phyloP scores from a whole-genome alignment of 2,329 filamentous ascomycete genomes.

The Anthostomella pinea region DNA sequence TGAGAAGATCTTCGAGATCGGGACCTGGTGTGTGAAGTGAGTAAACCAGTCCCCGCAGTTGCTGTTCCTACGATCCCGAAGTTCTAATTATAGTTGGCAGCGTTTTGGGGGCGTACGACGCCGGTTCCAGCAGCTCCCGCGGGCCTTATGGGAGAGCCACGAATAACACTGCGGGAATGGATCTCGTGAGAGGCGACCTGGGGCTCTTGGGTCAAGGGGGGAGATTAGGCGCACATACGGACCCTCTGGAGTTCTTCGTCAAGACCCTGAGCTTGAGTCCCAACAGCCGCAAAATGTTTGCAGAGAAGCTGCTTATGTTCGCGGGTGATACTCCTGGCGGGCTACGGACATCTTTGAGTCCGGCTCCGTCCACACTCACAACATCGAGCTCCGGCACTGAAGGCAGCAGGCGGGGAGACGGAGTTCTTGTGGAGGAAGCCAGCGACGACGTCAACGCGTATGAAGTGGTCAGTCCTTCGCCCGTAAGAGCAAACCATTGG shows the following conservation, averaged over 20 bases:
- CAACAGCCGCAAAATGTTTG: constrained; percentile 42
- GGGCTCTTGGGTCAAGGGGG: constrained; percentile 30
- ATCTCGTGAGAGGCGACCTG: constrained; percentile 31
- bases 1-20: constrained; percentile 49
- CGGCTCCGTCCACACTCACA: constrained; percentile 19
- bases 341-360: constrained; percentile 34
- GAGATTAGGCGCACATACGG: constrained; percentile 32
- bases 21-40: constrained; percentile 39
- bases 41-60: background rate
- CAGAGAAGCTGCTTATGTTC: constrained; percentile 41
- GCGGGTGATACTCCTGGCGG: constrained; percentile 39
- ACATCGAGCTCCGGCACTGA: constrained; percentile 3
- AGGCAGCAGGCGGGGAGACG: background rate
- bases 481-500: too few species aligned
- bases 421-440: background rate
- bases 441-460: background rate
- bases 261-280: constrained; percentile 42
- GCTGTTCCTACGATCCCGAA: too few species aligned
- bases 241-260: constrained; percentile 44
- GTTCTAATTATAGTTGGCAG: constrained; percentile 17
- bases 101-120: constrained; percentile 38
- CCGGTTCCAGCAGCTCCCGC: constrained; percentile 13
- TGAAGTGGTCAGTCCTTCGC: background rate
- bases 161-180: constrained; percentile 27
- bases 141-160: constrained; percentile 20